These are phyloP conservation scores for Hylodesmum podocarpum DNA, from an alignment of 306 rosid genomes.

Conservation along the genomic window DNA sequence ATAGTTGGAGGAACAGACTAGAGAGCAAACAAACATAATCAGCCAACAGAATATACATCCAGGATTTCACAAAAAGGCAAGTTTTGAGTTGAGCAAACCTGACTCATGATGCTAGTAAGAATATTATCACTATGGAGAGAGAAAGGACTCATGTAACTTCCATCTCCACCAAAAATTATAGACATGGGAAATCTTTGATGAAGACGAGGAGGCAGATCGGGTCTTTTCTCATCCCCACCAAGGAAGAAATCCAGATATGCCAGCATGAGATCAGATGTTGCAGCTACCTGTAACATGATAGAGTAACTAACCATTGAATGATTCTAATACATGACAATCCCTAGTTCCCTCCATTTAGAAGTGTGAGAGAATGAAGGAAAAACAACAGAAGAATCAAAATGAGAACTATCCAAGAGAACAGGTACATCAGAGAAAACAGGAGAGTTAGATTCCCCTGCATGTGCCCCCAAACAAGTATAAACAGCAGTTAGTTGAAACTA, in stretches of 20 bases:
- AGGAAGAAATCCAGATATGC: conserved; percentile 92
- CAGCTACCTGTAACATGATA: conserved; percentile 65
- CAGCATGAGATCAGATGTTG: conserved; percentile 88
- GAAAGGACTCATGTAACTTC: conserved; percentile 93
- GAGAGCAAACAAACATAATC: conserved; percentile 25
- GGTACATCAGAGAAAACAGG: neutral
- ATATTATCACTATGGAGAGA: conserved; percentile 78
- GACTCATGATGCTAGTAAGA: conserved; percentile 88
- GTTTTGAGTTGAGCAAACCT: conserved; percentile 51
- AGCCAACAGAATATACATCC: conserved; percentile 17
- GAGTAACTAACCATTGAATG: neutral
- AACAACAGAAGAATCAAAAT: neutral
- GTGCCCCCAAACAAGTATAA: neutral
- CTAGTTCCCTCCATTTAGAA: neutral
- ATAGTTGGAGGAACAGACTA: conserved; percentile 88
- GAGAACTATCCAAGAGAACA: neutral
- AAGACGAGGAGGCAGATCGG: conserved; percentile 77
- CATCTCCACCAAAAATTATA: conserved; percentile 88
- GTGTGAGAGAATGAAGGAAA: neutral
- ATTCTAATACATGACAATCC: conserved; percentile 14
- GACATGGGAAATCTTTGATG: conserved; percentile 87
- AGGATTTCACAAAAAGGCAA: conserved; percentile 20
- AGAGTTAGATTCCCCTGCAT: neutral
- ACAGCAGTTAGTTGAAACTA: neutral
- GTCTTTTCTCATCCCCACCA: conserved; percentile 95